phyloP scores from a whole-genome alignment of 2,329 filamentous ascomycete species.

The Mycosphaerella arachidis region DNA sequence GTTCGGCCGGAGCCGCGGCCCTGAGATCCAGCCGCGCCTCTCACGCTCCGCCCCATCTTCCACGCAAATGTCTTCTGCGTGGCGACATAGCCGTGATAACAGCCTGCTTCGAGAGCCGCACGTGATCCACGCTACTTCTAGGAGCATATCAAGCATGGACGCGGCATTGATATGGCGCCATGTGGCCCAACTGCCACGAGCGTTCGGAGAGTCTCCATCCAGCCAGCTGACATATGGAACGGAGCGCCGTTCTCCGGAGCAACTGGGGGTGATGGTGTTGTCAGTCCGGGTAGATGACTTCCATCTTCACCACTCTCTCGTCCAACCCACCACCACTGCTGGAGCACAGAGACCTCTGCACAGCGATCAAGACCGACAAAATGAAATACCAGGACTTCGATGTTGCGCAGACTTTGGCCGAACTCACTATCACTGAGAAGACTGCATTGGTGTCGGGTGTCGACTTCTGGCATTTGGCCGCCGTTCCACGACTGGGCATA shows the following conservation, averaged over 20 bases:
- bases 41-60: background rate
- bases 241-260: background rate
- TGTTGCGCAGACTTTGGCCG: conserved; percentile 28
- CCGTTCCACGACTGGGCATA: conserved; percentile 56
- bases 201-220: background rate
- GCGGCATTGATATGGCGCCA: background rate
- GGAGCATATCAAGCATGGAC: background rate
- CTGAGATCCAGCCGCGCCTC: background rate
- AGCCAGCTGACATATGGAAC: background rate
- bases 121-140: background rate
- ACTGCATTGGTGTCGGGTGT: conserved; percentile 30
- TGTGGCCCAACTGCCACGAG: background rate
- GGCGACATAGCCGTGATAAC: background rate
- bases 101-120: background rate
- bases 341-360: background rate
- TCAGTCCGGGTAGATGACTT: no score
- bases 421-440: conserved; percentile 31
- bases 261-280: background rate
- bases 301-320: no score
- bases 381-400: conserved; percentile 25
- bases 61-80: background rate
- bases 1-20: background rate
- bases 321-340: no score
- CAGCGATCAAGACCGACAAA: background rate
- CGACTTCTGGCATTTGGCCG: conserved; percentile 67